Conservation (phyloP, 495 filamentous ascomycete genomes). For the Daldinia grandis region DNA sequence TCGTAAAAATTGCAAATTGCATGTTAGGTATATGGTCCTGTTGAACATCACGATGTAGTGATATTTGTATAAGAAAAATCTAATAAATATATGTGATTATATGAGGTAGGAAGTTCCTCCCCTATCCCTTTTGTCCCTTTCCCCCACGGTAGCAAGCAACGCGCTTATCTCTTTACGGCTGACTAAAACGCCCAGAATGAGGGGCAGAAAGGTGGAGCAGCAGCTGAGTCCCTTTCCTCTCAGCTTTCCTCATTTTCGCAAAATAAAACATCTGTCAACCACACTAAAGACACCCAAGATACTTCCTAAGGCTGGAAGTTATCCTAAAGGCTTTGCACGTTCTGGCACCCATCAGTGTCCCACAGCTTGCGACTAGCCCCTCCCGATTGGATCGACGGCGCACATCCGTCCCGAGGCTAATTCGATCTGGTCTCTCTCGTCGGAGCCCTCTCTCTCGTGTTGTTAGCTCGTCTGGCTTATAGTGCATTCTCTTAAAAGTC, state of each 20-base stretch:
- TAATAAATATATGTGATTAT: no score
- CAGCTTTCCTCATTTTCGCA: conserved; percentile 20
- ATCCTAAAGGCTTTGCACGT: not conserved
- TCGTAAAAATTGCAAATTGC: no score
- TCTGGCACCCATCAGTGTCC: not conserved
- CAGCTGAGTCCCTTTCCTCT: conserved; percentile 18
- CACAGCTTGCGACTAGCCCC: not conserved
- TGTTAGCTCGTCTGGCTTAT: not conserved
- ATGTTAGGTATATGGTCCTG: no score
- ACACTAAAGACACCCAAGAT: not conserved
- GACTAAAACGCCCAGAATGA: conserved; percentile 26
- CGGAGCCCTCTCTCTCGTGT: not conserved
- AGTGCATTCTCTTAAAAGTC: not conserved
- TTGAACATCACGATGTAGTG: no score
- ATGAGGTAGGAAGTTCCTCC: not conserved
- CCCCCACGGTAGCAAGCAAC: conserved; percentile 11
- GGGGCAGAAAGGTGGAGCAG: conserved; percentile 27
- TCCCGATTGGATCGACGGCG: conserved; percentile 6
- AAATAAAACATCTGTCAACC: conserved; percentile 20
- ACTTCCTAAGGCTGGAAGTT: not conserved
- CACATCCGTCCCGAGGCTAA: conserved; percentile 4
- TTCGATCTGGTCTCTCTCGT: not conserved
- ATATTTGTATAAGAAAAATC: no score
- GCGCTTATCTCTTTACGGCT: conserved; percentile 4
- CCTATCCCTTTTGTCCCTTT: not conserved